Evolutionary conservation across 2,329 filamentous ascomycete species (phyloP).

Genomic region (Myriosclerotinia curreyana): DNA sequence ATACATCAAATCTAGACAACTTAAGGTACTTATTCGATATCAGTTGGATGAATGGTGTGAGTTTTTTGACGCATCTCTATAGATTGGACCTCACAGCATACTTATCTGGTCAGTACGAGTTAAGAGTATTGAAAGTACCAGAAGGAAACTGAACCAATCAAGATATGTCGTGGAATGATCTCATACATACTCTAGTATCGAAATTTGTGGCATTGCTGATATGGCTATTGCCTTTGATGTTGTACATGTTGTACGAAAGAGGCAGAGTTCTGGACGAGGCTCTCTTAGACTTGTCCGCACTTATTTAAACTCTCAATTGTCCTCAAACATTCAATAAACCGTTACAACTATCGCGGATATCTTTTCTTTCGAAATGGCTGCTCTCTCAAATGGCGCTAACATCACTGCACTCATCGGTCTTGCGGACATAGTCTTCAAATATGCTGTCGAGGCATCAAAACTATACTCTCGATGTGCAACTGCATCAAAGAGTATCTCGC

Average conservation of each 20-base stretch:
- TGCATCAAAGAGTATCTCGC: not conserved
- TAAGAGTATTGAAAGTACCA: not conserved
- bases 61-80: not conserved
- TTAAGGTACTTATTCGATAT: not conserved
- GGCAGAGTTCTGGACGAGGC: not conserved
- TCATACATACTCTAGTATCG: not conserved
- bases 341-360: not conserved
- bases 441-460: not conserved
- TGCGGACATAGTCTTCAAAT: not conserved
- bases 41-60: not conserved
- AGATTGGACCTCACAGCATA: not conserved
- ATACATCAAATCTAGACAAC: not conserved
- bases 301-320: not conserved
- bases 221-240: not conserved
- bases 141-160: not conserved
- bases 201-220: not conserved
- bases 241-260: not conserved
- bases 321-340: not conserved
- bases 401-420: not conserved
- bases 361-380: not conserved
- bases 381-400: not conserved
- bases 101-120: not conserved
- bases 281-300: not conserved
- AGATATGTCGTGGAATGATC: not conserved
- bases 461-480: not conserved